Percentiles rank a stretch among this genome's conserved stretches.
These are phyloP conservation scores for Vitis rotundifolia DNA, from an alignment of 164 flowering plant genomes.

Conservation along the genomic window DNA sequence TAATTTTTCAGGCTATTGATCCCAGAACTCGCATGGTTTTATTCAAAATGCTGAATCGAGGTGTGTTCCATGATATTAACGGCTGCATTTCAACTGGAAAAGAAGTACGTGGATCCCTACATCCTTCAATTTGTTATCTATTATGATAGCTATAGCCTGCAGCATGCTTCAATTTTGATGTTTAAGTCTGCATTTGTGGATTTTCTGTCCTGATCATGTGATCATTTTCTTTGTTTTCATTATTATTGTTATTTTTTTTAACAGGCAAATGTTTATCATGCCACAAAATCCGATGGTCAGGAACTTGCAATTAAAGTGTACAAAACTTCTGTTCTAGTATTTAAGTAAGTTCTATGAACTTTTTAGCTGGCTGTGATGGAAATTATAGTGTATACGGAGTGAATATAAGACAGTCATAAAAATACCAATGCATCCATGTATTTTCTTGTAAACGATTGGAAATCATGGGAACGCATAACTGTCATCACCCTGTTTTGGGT, in stretches of 20 bases:
- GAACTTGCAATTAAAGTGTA: slow-evolving; percentile 94
- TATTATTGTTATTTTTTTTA: background rate
- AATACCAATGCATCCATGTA: too few species aligned
- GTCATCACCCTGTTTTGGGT: too few species aligned
- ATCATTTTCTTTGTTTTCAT: background rate
- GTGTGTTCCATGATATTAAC: slow-evolving; percentile 84
- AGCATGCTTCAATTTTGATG: background rate
- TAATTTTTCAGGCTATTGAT: slow-evolving; percentile 78
- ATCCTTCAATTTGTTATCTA: background rate
- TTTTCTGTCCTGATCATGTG: background rate
- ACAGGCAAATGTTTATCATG: slow-evolving; percentile 99
- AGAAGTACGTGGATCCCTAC: slow-evolving; percentile 59
- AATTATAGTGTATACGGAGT: background rate
- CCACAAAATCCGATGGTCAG: slow-evolving; percentile 80
- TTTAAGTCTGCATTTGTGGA: background rate
- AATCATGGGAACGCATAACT: too few species aligned
- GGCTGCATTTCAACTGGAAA: slow-evolving; percentile 99
- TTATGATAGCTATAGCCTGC: background rate
- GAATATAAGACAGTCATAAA: background rate
- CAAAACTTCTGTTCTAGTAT: slow-evolving; percentile 92
- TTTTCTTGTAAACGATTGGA: too few species aligned
- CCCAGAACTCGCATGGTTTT: slow-evolving; percentile 95
- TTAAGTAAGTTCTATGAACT: slow-evolving; percentile 65
- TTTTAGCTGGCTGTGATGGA: background rate
- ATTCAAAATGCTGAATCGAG: slow-evolving; percentile 90